A percentile compares a stretch with the other conserved stretches of the same genome.
Evolutionary conservation across 31 red algal species (phyloP).

Genomic region (Bonnemaisonia californica): DNA sequence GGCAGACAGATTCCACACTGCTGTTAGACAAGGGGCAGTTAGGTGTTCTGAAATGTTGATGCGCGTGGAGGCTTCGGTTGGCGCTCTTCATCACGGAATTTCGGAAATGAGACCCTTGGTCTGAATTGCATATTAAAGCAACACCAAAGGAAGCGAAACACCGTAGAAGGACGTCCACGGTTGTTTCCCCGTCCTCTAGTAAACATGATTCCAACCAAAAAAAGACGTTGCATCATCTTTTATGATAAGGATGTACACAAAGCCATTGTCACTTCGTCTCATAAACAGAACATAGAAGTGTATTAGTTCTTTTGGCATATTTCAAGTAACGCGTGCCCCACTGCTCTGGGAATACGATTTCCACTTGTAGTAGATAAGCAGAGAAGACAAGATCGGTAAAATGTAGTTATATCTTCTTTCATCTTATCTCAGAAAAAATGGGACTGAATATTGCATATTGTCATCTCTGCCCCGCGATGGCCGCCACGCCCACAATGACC

Average conservation of each 20-base stretch:
- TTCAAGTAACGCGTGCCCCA: slow-evolving; percentile 27
- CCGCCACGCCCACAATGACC: slow-evolving; percentile 15
- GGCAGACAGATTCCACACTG: no score
- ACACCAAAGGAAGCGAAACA: no score
- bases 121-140: no score
- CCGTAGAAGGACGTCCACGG: no score
- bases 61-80: no score
- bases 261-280: background rate
- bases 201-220: slow-evolving; percentile 11
- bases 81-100: no score
- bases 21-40: no score
- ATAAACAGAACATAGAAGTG: slow-evolving; percentile 42
- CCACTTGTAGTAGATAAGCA: background rate
- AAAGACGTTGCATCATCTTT: slow-evolving; percentile 31
- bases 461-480: slow-evolving; percentile 14
- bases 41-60: no score
- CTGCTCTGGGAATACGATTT: slow-evolving; percentile 4
- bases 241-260: slow-evolving; percentile 20
- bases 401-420: slow-evolving; percentile 14
- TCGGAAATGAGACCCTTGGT: no score
- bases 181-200: no score
- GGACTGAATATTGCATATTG: background rate
- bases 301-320: slow-evolving; percentile 33
- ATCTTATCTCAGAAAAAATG: slow-evolving; percentile 26
- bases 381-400: slow-evolving; percentile 25